Conservation (phyloP, 352 stramenopile species). For the Pythium vanterpoolii region DNA sequence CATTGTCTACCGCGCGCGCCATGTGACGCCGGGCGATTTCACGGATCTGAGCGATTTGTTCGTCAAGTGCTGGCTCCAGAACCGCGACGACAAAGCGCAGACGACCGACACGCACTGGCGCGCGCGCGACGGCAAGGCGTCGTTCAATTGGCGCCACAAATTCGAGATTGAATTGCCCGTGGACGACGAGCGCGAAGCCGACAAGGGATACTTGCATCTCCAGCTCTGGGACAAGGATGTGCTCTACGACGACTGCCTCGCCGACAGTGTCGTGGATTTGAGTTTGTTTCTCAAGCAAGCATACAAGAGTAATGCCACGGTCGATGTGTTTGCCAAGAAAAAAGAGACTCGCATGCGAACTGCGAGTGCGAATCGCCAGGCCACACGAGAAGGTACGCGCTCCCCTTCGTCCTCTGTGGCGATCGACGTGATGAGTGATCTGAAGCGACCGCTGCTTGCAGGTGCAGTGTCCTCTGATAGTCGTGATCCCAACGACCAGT, state of each 20-base stretch:
- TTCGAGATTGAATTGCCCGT: slow-evolving; percentile 84
- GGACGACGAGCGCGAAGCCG: slow-evolving; percentile 59
- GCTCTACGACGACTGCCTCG: slow-evolving; percentile 73
- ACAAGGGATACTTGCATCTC: slow-evolving; percentile 69
- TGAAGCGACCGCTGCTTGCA: slow-evolving; percentile 23
- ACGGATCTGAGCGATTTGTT: slow-evolving; percentile 90
- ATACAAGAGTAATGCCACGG: slow-evolving; percentile 60
- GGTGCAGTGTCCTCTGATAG: not conserved
- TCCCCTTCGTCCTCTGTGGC: slow-evolving; percentile 12
- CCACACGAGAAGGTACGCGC: slow-evolving; percentile 10
- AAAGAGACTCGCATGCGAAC: slow-evolving; percentile 52
- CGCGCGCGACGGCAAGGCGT: slow-evolving; percentile 79
- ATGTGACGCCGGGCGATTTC: slow-evolving; percentile 82
- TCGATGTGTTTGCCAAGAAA: slow-evolving; percentile 76
- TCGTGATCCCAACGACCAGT: slow-evolving; percentile 16
- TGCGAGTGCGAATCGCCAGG: slow-evolving; percentile 18
- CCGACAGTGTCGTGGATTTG: slow-evolving; percentile 68
- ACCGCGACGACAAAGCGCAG: slow-evolving; percentile 61
- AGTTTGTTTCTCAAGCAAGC: slow-evolving; percentile 59
- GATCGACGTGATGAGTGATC: slow-evolving; percentile 22
- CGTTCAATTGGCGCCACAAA: slow-evolving; percentile 93
- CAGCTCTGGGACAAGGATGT: slow-evolving; percentile 83
- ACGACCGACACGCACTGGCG: slow-evolving; percentile 91
- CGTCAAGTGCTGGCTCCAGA: slow-evolving; percentile 88
- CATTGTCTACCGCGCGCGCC: slow-evolving; percentile 89